Base-by-base conservation (phyloP, 345 rosid genomes). In the Pugionium cornutum region DNA sequence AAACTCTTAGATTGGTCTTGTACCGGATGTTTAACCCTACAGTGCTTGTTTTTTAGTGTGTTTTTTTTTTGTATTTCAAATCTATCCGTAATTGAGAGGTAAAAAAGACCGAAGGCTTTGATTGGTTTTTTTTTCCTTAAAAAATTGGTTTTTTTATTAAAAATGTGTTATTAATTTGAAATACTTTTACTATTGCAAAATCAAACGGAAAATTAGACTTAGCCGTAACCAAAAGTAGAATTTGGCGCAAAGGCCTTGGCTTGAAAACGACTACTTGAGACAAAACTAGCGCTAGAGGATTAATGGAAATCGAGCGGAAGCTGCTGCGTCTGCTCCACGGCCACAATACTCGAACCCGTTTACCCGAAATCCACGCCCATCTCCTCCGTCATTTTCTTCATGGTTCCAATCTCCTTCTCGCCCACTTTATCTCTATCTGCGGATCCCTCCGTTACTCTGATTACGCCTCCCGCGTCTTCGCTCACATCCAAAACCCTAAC, bases 381-480 rank as follows among this genome's bases (percentile, higher is more conserved):
- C 75, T 86, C 57, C 78, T 86, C 71, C 90, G 87, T 56, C 85
- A 83, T 48, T 74, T 64, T 32, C 84, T 83, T 31, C 77, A 79
- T 72, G 84, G 77, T 7, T 73, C 82, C 75, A 89, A 82, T 69
- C 86, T 76, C 39, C 65, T 86, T 57, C 71, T 86, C 49, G 72
- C 88, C 5, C 96, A 88, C 60, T 88, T 86, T 75, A 81, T 86
- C 74, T 81, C 88, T 58, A 83, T 88, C 57, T 86, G 92, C 37
- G 86, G 85, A 9, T 68, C 89, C 27, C 75, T 81, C 6, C 61
- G 75, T 62, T 58, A 77, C 63, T 77, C 78, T 69, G 67, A 69
- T 32, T 84, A 86, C 64, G 88, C 88, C 0, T 46, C 64, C 27
- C 71, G 78, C 43, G 59, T 83, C 57, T 84, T 88, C 73, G 4